Evolutionary conservation across 306 rosid genomes (phyloP), one percentile per base, ranked within the genome.

Genomic region (Castanopsis chinensis): DNA sequence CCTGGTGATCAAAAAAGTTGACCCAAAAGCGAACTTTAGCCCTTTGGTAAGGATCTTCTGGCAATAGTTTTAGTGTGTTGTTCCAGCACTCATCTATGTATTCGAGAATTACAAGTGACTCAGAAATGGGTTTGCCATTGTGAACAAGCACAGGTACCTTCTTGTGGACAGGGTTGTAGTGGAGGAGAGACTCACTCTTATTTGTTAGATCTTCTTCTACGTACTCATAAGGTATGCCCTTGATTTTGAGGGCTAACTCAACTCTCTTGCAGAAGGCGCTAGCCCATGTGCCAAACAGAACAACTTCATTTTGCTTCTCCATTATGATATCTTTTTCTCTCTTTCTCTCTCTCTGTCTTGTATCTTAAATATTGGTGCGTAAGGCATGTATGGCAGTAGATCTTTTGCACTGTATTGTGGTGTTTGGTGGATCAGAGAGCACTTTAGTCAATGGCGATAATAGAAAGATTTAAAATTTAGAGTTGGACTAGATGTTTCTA

Each of bases 21-120:
- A 68, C 78, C 90, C 89, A 90, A 17, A 88, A 86, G 9, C 88
- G 87, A 33, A 80, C 4, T 74, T 80, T 82, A 60, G 87, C 83
- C 65, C 85, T 82, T 17, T 69, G 63, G 49, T 81, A 80, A 41
- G 89, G 90, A 72, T 82, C 84, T 1, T 76, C 73, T 0, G 87
- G 86, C 43, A 90, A 43, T 8, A 90, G 33, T 49, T 69, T 83
- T 21, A 88, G 91, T 14, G 25, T 11, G 3, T 78, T 25, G 13
- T 56, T 74, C 91, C 91, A 84, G 5, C 28, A 6, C 30, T 87
- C 90, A 37, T 87, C 85, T 3, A 86, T 76, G 74, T 87, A 87
- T 73, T 87, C 87, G 9, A 85, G 81, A 63, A 89, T 84, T 43
- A 84, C 70, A 19, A 78, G 75, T 45, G 89, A 86, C 73, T 81